Conservation (phyloP, 768 basidiomycete genomes). For the Lentinula aciculospora region DNA sequence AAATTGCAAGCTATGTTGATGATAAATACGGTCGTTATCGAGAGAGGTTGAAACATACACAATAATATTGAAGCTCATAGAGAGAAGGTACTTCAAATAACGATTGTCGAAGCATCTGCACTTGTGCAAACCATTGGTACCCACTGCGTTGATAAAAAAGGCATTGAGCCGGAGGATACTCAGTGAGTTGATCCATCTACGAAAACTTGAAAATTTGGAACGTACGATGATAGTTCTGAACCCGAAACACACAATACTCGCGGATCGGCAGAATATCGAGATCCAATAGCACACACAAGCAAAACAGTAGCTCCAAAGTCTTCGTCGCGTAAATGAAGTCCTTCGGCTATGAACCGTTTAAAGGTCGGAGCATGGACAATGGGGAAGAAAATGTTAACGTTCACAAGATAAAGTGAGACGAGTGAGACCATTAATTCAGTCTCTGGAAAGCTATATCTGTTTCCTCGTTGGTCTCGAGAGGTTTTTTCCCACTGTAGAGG, state of each 20-base stretch:
- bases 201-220: not conserved
- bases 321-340: slow-evolving; percentile 28
- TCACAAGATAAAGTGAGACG: slow-evolving; percentile 44
- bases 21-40: not conserved
- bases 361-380: slow-evolving; percentile 37
- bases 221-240: slow-evolving; percentile 21
- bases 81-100: slow-evolving; percentile 26
- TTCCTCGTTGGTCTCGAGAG: not conserved
- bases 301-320: slow-evolving; percentile 37
- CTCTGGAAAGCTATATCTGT: slow-evolving; percentile 24
- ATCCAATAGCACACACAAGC: slow-evolving; percentile 43
- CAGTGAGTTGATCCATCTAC: too few species aligned
- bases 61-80: slow-evolving; percentile 33
- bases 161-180: not conserved
- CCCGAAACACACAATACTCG: slow-evolving; percentile 23
- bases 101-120: slow-evolving; percentile 24
- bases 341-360: slow-evolving; percentile 27
- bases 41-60: slow-evolving; percentile 17
- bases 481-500: slow-evolving; percentile 9
- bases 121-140: slow-evolving; percentile 37
- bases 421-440: slow-evolving; percentile 31
- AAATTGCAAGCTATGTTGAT: slow-evolving; percentile 19
- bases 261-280: slow-evolving; percentile 36
- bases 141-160: slow-evolving; percentile 16
- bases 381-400: slow-evolving; percentile 35